Percentiles rank a stretch among this genome's conserved stretches.
phyloP scores from a whole-genome alignment of 352 stramenopile species.

The Globisporangium splendens region DNA sequence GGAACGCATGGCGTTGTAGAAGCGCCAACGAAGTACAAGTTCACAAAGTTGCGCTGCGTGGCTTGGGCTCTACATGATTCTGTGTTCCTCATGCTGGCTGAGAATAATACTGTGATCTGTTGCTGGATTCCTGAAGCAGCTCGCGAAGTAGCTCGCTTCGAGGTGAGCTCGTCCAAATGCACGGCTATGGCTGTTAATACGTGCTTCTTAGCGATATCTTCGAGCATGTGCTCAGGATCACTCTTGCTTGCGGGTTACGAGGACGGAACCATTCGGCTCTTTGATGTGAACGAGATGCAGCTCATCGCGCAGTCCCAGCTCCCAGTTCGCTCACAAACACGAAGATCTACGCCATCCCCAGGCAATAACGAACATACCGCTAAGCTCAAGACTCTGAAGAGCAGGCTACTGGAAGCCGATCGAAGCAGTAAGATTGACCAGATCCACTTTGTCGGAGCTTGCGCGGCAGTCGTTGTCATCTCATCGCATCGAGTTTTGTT shows the following conservation, averaged over 20 bases:
- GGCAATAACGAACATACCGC: background rate
- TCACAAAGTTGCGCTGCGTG: background rate
- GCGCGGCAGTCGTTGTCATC: conserved; percentile 24
- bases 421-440: conserved; percentile 16
- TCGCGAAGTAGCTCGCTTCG: conserved; percentile 37
- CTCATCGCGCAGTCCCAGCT: conserved; percentile 42
- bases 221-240: conserved; percentile 8
- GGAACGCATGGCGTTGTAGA: no score
- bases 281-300: conserved; percentile 42
- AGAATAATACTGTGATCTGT: conserved; percentile 23
- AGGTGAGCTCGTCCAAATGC: conserved; percentile 22
- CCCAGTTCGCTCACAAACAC: background rate
- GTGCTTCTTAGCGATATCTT: background rate
- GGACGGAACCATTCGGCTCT: conserved; percentile 45
- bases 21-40: background rate
- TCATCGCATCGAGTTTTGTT: conserved; percentile 27
- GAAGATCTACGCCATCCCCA: no score
- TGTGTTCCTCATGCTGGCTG: conserved; percentile 30
- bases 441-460: conserved; percentile 34
- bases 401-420: conserved; percentile 4
- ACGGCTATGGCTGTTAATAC: conserved; percentile 37
- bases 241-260: conserved; percentile 42
- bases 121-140: conserved; percentile 40
- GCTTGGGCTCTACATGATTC: conserved; percentile 29
- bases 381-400: conserved; percentile 4